Percentiles rank a stretch among this genome's conserved stretches.
Conservation (phyloP, 2,329 filamentous ascomycete genomes). For the Diaporthe caulivora region DNA sequence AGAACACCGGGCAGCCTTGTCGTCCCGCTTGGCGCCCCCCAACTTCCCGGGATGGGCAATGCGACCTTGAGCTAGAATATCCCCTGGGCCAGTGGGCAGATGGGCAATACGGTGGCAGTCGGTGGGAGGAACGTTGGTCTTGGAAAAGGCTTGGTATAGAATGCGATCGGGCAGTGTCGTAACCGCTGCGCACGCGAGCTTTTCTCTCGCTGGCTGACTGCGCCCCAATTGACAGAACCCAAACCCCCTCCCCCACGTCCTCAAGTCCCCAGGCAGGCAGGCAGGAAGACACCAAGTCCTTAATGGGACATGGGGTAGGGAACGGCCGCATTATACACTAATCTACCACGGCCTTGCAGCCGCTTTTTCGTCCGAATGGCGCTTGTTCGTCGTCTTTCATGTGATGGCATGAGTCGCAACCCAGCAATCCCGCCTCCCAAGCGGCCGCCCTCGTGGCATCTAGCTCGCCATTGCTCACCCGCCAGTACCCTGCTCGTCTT, state of each 20-base stretch:
- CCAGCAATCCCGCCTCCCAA: neutral
- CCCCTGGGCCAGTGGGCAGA: neutral
- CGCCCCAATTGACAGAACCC: neutral
- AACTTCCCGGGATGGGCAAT: slow-evolving; percentile 25
- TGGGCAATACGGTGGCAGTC: neutral
- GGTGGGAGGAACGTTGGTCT: slow-evolving; percentile 17
- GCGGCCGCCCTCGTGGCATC: slow-evolving; percentile 3
- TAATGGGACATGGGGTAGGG: neutral
- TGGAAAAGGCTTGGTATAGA: slow-evolving; percentile 29
- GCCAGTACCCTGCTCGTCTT: neutral
- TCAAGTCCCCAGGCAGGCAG: no score
- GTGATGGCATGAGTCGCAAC: no score
- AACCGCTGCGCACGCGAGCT: no score
- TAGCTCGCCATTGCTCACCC: neutral
- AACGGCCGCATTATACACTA: neutral
- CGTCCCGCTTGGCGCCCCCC: slow-evolving; percentile 10
- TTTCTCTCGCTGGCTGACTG: neutral
- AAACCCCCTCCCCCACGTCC: neutral
- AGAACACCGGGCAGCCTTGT: slow-evolving; percentile 27
- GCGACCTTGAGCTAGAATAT: slow-evolving; percentile 20
- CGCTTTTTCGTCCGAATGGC: neutral
- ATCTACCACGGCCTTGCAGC: neutral
- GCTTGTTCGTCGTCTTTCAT: slow-evolving; percentile 3
- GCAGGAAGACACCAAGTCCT: neutral
- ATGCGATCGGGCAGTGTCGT: slow-evolving; percentile 9